phyloP scores from a whole-genome alignment of 2,329 filamentous ascomycete genomes.

The Dothistroma pini region DNA sequence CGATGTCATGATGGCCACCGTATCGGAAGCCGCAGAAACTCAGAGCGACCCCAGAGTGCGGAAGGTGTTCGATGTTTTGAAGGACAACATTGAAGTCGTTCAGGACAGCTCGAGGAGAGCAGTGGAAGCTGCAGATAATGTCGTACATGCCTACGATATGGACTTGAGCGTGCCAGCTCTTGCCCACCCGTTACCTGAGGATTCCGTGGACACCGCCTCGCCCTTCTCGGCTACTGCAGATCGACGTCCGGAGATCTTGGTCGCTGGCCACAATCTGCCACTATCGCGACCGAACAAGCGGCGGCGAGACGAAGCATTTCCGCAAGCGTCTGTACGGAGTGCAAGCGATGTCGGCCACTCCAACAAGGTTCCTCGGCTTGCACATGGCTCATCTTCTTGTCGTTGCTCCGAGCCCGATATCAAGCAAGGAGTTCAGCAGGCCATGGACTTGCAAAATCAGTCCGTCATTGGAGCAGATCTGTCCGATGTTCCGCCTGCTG shows the following conservation, averaged over 20 bases:
- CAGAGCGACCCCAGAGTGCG: slow-evolving; percentile 50
- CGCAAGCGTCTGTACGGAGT: slow-evolving; percentile 9
- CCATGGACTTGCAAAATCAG: slow-evolving; percentile 25
- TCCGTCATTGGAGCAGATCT: slow-evolving; percentile 9
- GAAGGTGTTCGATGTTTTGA: slow-evolving; percentile 58
- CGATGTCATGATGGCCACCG: slow-evolving; percentile 71
- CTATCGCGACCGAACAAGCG: slow-evolving; percentile 43
- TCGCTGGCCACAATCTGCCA: slow-evolving; percentile 42
- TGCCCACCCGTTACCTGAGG: slow-evolving; percentile 35
- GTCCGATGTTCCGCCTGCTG: slow-evolving; percentile 10
- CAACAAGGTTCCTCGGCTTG: slow-evolving; percentile 19
- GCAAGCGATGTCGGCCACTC: slow-evolving; percentile 26
- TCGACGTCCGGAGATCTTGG: slow-evolving; percentile 43
- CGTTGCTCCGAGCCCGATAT: slow-evolving; percentile 20
- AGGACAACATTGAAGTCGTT: slow-evolving; percentile 66
- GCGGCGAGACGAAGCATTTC: slow-evolving; percentile 37
- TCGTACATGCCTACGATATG: slow-evolving; percentile 71
- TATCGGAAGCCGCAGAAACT: slow-evolving; percentile 60
- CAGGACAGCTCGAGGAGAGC: slow-evolving; percentile 70
- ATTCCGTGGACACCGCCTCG: slow-evolving; percentile 26
- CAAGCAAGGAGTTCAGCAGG: slow-evolving; percentile 30
- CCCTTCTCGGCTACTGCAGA: slow-evolving; percentile 28
- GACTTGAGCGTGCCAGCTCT: slow-evolving; percentile 71
- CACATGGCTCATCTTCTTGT: slow-evolving; percentile 11
- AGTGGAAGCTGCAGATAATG: slow-evolving; percentile 70